Evolutionary conservation across 2,329 filamentous ascomycete genomes (phyloP), one percentile per base, ranked within the genome.

Genomic region (Pseudopyricularia javanii): DNA sequence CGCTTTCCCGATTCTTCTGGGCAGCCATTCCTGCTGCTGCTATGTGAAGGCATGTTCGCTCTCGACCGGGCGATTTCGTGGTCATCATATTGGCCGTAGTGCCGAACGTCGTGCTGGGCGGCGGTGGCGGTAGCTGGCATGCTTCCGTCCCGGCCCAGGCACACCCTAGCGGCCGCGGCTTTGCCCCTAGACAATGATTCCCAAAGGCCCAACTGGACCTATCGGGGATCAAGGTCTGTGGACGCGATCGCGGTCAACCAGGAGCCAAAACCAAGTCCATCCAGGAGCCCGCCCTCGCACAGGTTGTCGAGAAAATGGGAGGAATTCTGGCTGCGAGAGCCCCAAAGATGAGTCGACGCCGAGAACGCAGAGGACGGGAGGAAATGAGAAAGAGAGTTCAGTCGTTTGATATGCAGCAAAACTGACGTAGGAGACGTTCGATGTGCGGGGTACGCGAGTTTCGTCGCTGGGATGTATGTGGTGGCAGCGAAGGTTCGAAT

Each of bases 1-100:
- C 55, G 49, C 54, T 56, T 33, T 37, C 58, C 50, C 53, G 57
- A 55, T 52, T 57, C 56, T 52, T 61, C 56, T 14, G 53, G 54
- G 53, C 57, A 40, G 53, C 55, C 50, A 52, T 53, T 54, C 51
- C 33, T 54, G 53, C 22, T 55, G 56, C 56, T 59, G 58, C 57
- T 57, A 56, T 61, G 55, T 33, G 58, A 65, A 68, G 69, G 68
- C 71, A 73, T 74, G 66, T 63, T 72, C 61, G 34, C 37, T 68
- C 64, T 64, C 62, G 66, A 61, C 63, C 62, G 61, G 66, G 58
- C 60, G 61, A 60, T 60, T 58, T 61, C 59, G 67, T 65, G 68
- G 69, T 71, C 64, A 71, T 74, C 70, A 63, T 66, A 57, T 66
- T 67, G 66, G 58, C 60, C 57, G 49, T 37, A 35, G 35, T 51